Percentiles rank a stretch among this genome's conserved stretches.
phyloP scores from a whole-genome alignment of 139 green algal genomes.

The Parachlorella kessleri region DNA sequence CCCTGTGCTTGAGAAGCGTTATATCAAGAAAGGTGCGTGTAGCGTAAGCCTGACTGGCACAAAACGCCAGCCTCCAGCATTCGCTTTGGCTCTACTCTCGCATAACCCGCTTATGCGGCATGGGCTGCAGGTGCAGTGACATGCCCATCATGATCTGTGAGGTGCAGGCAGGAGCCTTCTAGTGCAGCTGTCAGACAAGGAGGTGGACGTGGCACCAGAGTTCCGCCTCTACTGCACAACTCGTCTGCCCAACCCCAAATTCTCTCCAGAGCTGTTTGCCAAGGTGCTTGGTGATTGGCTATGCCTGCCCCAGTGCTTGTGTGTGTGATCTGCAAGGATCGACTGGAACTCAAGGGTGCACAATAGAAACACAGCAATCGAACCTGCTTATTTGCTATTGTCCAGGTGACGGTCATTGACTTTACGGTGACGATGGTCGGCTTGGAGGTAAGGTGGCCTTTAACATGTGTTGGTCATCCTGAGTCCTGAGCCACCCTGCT shows the following conservation, averaged over 20 bases:
- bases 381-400: background rate
- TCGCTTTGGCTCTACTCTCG: too few species aligned
- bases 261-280: constrained; percentile 90
- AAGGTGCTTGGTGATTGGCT: too few species aligned
- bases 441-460: too few species aligned
- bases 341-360: too few species aligned
- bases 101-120: too few species aligned
- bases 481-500: too few species aligned
- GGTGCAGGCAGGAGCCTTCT: constrained; percentile 29
- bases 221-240: constrained; percentile 94
- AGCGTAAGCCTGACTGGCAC: constrained; percentile 49
- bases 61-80: too few species aligned
- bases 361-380: too few species aligned
- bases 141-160: constrained; percentile 18
- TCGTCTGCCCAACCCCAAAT: constrained; percentile 90
- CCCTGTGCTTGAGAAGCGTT: constrained; percentile 85
- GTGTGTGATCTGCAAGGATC: too few species aligned
- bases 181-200: constrained; percentile 85
- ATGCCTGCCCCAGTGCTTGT: background rate
- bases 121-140: too few species aligned
- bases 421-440: constrained; percentile 94
- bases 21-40: constrained; percentile 71
- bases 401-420: constrained; percentile 88
- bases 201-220: constrained; percentile 88
- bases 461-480: too few species aligned